These are phyloP conservation scores for Ustilago bromivora DNA, from an alignment of 1,284 basidiomycete genomes.

Conservation along the genomic window DNA sequence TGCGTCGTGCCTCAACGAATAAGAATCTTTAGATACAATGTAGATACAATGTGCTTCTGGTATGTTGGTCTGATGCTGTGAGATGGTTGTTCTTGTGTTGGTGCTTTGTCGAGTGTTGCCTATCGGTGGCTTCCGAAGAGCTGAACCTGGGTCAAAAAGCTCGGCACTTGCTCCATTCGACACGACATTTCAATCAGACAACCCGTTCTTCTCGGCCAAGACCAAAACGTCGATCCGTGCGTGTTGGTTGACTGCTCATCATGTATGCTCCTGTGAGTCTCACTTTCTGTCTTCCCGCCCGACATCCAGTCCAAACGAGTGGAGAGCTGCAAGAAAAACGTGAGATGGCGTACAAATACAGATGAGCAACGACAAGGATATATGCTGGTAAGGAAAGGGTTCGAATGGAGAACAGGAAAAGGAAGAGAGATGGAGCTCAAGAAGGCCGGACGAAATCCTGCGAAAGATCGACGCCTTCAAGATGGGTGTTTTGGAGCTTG, in stretches of 20 bases:
- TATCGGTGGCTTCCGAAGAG: too few relatives aligned
- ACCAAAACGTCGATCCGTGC: too few relatives aligned
- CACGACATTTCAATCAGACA: too few relatives aligned
- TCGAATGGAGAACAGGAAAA: not conserved
- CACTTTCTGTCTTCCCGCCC: not conserved
- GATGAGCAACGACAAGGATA: not conserved
- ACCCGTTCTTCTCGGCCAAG: too few relatives aligned
- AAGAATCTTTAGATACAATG: constrained; percentile 15
- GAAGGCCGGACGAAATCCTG: constrained; percentile 72
- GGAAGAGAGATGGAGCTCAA: not conserved
- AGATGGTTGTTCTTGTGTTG: not conserved
- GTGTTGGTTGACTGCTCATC: too few relatives aligned
- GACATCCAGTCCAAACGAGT: too few relatives aligned
- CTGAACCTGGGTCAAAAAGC: too few relatives aligned
- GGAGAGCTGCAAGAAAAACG: not conserved
- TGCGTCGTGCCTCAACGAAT: constrained; percentile 11
- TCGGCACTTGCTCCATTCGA: too few relatives aligned
- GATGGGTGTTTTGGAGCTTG: constrained; percentile 86
- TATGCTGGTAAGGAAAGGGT: constrained; percentile 1
- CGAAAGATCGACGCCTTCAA: constrained; percentile 83
- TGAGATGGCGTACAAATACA: constrained; percentile 15
- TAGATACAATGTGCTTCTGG: not conserved
- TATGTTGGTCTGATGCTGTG: not conserved
- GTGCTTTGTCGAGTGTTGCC: not conserved
- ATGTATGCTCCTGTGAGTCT: too few relatives aligned